Base-by-base conservation (phyloP, 2,329 filamentous ascomycete genomes). In the Clonostachys chloroleuca region DNA sequence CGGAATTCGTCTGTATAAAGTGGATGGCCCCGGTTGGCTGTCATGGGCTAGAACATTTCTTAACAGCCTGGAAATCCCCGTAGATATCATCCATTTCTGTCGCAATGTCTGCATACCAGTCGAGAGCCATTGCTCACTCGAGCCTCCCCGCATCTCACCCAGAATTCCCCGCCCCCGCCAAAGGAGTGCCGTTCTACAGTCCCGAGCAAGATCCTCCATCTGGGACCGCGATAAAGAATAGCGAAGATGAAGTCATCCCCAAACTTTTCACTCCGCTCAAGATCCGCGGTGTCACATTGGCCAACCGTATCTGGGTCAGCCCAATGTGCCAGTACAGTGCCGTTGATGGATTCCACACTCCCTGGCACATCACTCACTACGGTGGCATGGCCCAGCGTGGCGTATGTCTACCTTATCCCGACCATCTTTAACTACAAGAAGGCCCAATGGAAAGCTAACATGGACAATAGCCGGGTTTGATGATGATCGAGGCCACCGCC, bases 301-400 rank as follows among this genome's bases (percentile, higher is more conserved):
- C 62, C 35, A 74, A 75, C 53, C 68, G 71, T 20, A 62, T 74
- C 46, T 59, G 67, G 46, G 51, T 70, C 30, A 64, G 67, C 24
- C 70, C 71, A 2, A 62, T 74, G 52, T 74, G 70, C 52, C 70
- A 73, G 51, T 72, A 70, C 56, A 65, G 60, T 14, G 61, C 67
- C 12, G 47, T 59, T n/a, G 59, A 69, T 17, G 66, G 87, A n/a
- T 83, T 87, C 59, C 74, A 78, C 52, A 87, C 81, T 1, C 65
- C 77, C 51, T 90, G 84, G 84, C 86, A 90, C 60, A 59, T 83
- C 43, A 79, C 85, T 7, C 87, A 89, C 55, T 68, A 88, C 30
- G 86, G 87, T 16, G 84, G 84, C 18, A 88, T 89, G 49, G 70
- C 85, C 24, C 75, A 80, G 56, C 79, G 86, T 6, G 86, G 86